These are phyloP conservation scores for Trypanosoma melophagium DNA, from an alignment of 208 protist genomes.

Conservation along the genomic window DNA sequence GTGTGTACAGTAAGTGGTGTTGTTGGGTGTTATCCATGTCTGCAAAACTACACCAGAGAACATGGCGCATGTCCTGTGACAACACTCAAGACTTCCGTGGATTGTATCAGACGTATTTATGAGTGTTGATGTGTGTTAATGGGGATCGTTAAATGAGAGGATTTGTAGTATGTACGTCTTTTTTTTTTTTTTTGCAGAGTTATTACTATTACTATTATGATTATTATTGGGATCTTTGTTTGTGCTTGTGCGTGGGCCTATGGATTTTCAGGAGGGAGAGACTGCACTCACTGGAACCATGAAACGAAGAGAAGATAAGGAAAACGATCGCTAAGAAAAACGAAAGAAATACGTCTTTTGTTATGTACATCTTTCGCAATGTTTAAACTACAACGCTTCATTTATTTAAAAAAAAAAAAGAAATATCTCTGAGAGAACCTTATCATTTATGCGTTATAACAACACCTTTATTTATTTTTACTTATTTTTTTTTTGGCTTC, in stretches of 20 bases:
- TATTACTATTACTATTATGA: background rate
- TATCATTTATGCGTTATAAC: background rate
- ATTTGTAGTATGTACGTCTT: background rate
- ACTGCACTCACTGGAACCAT: background rate
- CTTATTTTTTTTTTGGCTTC: conserved; percentile 2
- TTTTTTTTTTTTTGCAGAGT: background rate
- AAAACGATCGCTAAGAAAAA: too few relatives aligned
- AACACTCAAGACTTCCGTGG: conserved; percentile 34
- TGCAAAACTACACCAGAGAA: conserved; percentile 49
- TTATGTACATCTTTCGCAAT: too few relatives aligned
- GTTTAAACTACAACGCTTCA: too few relatives aligned
- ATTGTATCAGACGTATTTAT: conserved; percentile 76
- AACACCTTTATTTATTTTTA: background rate
- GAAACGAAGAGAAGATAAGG: too few relatives aligned
- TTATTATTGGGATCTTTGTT: background rate
- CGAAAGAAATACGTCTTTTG: too few relatives aligned
- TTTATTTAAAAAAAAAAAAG: conserved; percentile 4
- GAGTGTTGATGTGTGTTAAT: conserved; percentile 53
- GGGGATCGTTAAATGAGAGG: background rate
- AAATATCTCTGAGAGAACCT: background rate
- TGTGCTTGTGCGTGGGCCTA: background rate
- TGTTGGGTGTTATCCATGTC: conserved; percentile 83
- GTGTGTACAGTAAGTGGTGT: conserved; percentile 67
- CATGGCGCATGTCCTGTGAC: conserved; percentile 66
- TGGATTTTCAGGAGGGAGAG: background rate